phyloP scores from a whole-genome alignment of 1,139 yeast species.

The Kluyveromyces marxianus region DNA sequence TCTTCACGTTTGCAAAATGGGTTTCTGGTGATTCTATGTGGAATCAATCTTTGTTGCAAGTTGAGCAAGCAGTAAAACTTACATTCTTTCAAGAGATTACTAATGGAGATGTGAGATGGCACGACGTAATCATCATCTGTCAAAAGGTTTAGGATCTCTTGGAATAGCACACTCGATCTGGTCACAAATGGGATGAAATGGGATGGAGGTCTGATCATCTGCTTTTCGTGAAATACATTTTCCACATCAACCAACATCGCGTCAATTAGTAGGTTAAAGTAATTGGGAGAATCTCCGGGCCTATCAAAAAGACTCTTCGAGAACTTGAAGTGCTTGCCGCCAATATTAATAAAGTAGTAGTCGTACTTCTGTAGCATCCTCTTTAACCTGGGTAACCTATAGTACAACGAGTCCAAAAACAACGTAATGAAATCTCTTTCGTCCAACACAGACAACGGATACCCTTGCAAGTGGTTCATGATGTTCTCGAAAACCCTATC shows the following conservation, averaged over 20 bases:
- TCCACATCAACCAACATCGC: slow-evolving; percentile 43
- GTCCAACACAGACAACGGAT: slow-evolving; percentile 48
- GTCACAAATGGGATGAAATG: slow-evolving; percentile 48
- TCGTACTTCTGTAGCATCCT: slow-evolving; percentile 45
- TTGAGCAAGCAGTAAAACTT: slow-evolving; percentile 68
- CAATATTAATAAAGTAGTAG: slow-evolving; percentile 50
- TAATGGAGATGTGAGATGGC: slow-evolving; percentile 40
- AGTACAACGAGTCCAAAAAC: slow-evolving; percentile 69
- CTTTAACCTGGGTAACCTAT: slow-evolving; percentile 52
- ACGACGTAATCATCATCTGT: slow-evolving; percentile 36
- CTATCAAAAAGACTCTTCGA: slow-evolving; percentile 45
- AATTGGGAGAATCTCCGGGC: slow-evolving; percentile 72
- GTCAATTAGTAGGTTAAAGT: slow-evolving; percentile 56
- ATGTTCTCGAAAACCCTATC: slow-evolving; percentile 62
- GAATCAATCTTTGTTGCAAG: slow-evolving; percentile 63
- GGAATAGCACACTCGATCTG: slow-evolving; percentile 52
- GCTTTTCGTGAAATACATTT: slow-evolving; percentile 33
- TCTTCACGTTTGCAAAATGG: slow-evolving; percentile 47
- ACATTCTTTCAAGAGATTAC: slow-evolving; percentile 58
- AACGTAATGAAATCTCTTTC: slow-evolving; percentile 57
- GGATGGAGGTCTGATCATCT: slow-evolving; percentile 70
- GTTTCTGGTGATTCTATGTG: slow-evolving; percentile 43
- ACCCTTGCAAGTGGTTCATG: slow-evolving; percentile 70
- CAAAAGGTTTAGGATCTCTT: slow-evolving; percentile 49
- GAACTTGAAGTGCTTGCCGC: slow-evolving; percentile 52